phyloP scores from a whole-genome alignment of 257 asterid genomes.

The Solanum tacnaense region DNA sequence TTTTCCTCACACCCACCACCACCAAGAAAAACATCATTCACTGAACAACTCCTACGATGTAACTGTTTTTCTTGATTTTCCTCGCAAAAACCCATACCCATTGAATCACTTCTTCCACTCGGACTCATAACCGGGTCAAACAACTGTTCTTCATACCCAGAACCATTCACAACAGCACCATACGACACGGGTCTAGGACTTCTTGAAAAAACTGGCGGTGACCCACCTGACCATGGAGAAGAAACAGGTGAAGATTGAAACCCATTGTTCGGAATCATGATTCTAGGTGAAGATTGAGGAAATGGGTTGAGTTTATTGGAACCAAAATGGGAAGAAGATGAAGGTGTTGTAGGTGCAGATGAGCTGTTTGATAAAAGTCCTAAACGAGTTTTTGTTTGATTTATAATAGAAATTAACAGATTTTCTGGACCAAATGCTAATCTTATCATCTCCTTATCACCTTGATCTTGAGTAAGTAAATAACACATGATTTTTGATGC shows the following conservation, averaged over 20 bases:
- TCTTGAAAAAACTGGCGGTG: constrained; percentile 23
- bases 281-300: constrained; percentile 40
- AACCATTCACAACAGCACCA: constrained; percentile 51
- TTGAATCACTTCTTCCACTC: constrained; percentile 68
- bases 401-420: constrained; percentile 34
- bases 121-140: constrained; percentile 35
- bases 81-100: constrained; percentile 16
- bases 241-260: constrained; percentile 42
- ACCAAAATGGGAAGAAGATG: constrained; percentile 14
- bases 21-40: constrained; percentile 57
- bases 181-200: constrained; percentile 44
- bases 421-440: constrained; percentile 72
- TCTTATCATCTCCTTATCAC: constrained; percentile 78
- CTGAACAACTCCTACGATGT: constrained; percentile 70
- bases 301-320: constrained; percentile 27
- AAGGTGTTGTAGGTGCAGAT: constrained; percentile 29
- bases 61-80: constrained; percentile 22
- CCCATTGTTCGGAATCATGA: constrained; percentile 46
- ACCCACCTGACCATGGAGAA: constrained; percentile 32
- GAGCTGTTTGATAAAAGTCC: constrained; percentile 32
- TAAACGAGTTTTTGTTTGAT: constrained; percentile 42
- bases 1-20: constrained; percentile 29
- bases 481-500: constrained; percentile 83
- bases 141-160: constrained; percentile 37
- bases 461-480: constrained; percentile 66